Evolutionary conservation across 176 grass and related monocot genomes (phyloP).

Genomic region (Oryza rufipogon): DNA sequence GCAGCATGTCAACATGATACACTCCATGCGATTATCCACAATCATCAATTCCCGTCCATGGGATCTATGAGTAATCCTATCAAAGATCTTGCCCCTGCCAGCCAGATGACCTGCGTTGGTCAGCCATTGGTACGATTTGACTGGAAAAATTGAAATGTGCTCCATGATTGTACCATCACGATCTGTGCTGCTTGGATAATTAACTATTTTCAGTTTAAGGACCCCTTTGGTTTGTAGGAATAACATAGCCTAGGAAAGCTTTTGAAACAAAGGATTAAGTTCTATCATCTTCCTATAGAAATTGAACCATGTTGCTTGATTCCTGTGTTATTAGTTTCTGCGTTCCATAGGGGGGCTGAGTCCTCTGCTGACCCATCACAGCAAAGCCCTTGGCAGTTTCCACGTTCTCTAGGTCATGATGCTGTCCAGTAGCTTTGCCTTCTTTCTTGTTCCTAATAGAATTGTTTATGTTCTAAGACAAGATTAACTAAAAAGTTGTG

Average conservation of each 20-base stretch:
- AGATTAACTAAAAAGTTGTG: not conserved
- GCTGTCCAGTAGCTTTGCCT: not conserved
- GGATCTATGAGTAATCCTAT: not conserved
- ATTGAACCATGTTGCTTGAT: too few relatives aligned
- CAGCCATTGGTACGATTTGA: not conserved
- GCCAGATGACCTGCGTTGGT: not conserved
- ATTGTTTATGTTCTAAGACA: not conserved
- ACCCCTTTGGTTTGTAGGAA: too few relatives aligned
- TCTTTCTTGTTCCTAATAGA: not conserved
- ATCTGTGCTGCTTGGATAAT: not conserved
- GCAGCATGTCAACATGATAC: not conserved
- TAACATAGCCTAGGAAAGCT: too few relatives aligned
- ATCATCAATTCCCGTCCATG: not conserved
- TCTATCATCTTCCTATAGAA: too few relatives aligned
- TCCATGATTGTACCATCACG: not conserved
- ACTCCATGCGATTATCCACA: not conserved
- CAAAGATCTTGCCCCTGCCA: not conserved
- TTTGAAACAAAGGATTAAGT: too few relatives aligned
- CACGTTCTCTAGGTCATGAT: not conserved
- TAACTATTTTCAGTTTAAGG: not conserved
- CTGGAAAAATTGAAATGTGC: not conserved
- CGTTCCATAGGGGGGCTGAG: too few relatives aligned
- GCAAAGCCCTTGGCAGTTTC: not conserved
- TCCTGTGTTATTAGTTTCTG: too few relatives aligned
- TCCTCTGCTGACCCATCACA: not conserved